Base-by-base conservation (phyloP, 108 stramenopile species). In the Licmophora abbreviata region DNA sequence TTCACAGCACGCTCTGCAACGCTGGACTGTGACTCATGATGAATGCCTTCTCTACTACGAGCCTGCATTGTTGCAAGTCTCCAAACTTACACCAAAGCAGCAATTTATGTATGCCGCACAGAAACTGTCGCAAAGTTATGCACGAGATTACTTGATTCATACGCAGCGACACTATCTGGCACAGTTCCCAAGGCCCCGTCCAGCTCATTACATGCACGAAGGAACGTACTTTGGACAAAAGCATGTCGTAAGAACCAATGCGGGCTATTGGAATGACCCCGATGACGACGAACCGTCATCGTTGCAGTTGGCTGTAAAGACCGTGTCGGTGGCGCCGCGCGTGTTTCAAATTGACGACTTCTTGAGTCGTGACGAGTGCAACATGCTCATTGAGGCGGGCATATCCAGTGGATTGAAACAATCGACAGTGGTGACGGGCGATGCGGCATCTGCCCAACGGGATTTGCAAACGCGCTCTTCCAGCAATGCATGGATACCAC, bases 11-110 rank as follows among this genome's bases (percentile, higher is more conserved):
- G 58, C 63, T 0, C 36, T 91, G 32, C 37, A 79, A 44, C 67
- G 83, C 22, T 85, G 83, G 79, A 67, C 75, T 9, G 54, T 87
- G 5, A 92, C 89, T 3, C 71, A 61, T 25, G 90, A 92, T 51
- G 77, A 76, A 18, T 64, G 74, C 9, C 29, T 84, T 45, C 60
- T 85, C 29, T 72, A 64, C 45, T 80, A 85, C 49, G 81, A 92
- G 54, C 77, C 82, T n/a, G n/a, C 54, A 56, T 24, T 48, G 63
- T 50, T 20, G 25, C 27, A 22, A n/a, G 29, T 24, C 21, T 2
- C 4, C n/a, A 56, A 29, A 76, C 54, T 38, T 43, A 64, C 27
- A 58, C 63, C 40, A 67, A 70, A 48, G 18, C 48, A 50, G 34
- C 29, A 34, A 22, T 61, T 68, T 20, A 42, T 50, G 4, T 82